Percentiles rank a stretch among this genome's conserved stretches.
Evolutionary conservation across 83 land plant species (phyloP).

Genomic region (Diphasiastrum complanatum): DNA sequence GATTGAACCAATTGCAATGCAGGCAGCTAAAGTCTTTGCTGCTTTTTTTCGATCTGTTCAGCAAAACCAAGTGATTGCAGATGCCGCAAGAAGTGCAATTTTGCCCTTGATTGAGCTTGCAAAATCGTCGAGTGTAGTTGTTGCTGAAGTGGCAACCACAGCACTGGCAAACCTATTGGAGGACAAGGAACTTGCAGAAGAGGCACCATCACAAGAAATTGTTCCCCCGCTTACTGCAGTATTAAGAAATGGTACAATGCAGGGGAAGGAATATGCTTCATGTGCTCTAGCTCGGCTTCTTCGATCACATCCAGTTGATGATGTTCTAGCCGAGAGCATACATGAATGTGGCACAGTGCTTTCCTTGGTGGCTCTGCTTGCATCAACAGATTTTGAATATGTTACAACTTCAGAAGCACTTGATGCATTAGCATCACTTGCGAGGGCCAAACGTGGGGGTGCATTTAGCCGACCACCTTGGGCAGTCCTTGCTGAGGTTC

Average conservation of each 20-base stretch:
- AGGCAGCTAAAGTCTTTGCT: constrained; percentile 76
- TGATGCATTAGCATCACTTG: constrained; percentile 76
- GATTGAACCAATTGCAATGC: constrained; percentile 56
- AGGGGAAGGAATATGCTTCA: constrained; percentile 83
- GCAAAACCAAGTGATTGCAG: constrained; percentile 57
- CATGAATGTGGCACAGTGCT: constrained; percentile 83
- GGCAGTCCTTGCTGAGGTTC: constrained; percentile 78
- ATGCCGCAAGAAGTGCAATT: constrained; percentile 56
- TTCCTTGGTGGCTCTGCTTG: constrained; percentile 69
- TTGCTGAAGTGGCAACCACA: constrained; percentile 69
- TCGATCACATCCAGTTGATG: constrained; percentile 48
- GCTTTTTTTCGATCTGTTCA: constrained; percentile 77
- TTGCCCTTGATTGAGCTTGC: constrained; percentile 62
- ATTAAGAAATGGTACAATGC: constrained; percentile 64
- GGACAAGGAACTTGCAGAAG: constrained; percentile 55
- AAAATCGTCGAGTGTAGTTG: constrained; percentile 53
- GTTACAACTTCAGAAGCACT: constrained; percentile 70
- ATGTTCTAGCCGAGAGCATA: constrained; percentile 57
- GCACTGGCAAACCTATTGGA: constrained; percentile 85
- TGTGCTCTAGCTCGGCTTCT: constrained; percentile 84
- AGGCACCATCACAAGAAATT: constrained; percentile 71
- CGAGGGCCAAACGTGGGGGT: constrained; percentile 49
- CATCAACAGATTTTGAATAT: constrained; percentile 44
- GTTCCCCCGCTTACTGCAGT: constrained; percentile 73
- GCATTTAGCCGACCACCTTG: constrained; percentile 60